A percentile compares a stretch with the other conserved stretches of the same genome.
Evolutionary conservation across 768 basidiomycete species (phyloP).

Genomic region (Boletus speciosus): DNA sequence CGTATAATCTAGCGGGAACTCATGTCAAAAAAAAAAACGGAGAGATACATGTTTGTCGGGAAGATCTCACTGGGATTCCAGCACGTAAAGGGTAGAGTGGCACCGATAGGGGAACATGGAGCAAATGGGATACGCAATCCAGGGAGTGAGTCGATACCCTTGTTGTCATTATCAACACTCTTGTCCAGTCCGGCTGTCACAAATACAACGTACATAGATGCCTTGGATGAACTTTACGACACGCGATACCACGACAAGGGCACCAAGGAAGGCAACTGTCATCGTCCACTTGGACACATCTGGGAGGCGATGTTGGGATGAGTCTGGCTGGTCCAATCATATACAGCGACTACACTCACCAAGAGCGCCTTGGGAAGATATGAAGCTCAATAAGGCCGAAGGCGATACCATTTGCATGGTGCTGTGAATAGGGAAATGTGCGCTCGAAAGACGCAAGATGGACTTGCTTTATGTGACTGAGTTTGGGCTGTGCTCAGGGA

Average conservation of each 20-base stretch:
- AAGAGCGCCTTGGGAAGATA: neutral
- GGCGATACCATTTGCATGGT: neutral
- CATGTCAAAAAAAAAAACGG: neutral
- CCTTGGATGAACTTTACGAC: constrained; percentile 12
- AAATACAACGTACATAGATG: constrained; percentile 5
- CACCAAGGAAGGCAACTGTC: neutral
- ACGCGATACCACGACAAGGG: constrained; percentile 11
- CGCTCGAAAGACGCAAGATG: neutral
- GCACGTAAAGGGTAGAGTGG: constrained; percentile 3
- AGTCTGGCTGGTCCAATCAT: neutral
- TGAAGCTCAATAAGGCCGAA: neutral
- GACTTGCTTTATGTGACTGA: neutral
- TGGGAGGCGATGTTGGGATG: neutral
- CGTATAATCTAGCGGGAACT: neutral
- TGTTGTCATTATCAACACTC: neutral
- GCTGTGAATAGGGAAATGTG: neutral
- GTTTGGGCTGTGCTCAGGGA: neutral
- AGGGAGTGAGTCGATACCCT: constrained; percentile 11
- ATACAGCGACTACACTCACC: neutral
- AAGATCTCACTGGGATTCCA: constrained; percentile 19
- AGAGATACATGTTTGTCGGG: neutral
- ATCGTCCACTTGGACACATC: neutral
- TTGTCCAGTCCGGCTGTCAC: neutral
- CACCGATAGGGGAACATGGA: constrained; percentile 2
- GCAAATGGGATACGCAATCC: constrained; percentile 15